Evolutionary conservation across 805 yeast species (phyloP).

Genomic region (Zygotorulaspora danielsina): DNA sequence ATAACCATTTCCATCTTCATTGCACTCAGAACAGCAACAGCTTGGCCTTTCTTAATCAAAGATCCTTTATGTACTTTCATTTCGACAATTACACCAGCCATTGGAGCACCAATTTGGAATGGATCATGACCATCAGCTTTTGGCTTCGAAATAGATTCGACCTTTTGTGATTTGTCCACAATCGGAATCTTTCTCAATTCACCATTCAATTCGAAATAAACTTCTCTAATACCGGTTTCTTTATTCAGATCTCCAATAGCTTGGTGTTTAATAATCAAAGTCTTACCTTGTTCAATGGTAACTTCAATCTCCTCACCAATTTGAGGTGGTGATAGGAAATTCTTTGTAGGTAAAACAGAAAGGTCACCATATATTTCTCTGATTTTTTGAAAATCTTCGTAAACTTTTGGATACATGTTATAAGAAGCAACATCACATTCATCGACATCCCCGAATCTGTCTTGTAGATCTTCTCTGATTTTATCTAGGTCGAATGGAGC

Average conservation of each 20-base stretch:
- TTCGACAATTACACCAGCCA: conserved; percentile 98
- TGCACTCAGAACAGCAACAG: conserved; percentile 88
- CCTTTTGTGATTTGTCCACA: conserved; percentile 79
- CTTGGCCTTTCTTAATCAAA: conserved; percentile 93
- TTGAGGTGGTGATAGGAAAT: conserved; percentile 81
- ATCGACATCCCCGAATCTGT: conserved; percentile 73
- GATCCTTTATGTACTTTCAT: conserved; percentile 84
- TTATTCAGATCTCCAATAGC: conserved; percentile 87
- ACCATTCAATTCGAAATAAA: conserved; percentile 96
- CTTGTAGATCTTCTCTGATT: conserved; percentile 66
- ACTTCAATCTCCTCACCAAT: conserved; percentile 86
- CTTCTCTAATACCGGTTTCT: conserved; percentile 90
- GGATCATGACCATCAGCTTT: conserved; percentile 88
- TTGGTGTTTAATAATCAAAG: conserved; percentile 80
- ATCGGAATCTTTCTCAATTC: conserved; percentile 94
- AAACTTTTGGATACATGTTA: conserved; percentile 97
- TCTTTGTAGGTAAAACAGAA: conserved; percentile 88
- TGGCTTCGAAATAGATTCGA: conserved; percentile 80
- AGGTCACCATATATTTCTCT: conserved; percentile 83
- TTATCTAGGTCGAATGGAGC: conserved; percentile 75
- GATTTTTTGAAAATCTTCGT: conserved; percentile 74
- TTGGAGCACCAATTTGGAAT: conserved; percentile 95
- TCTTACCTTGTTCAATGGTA: conserved; percentile 92
- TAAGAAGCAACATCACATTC: conserved; percentile 93
- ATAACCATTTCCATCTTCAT: conserved; percentile 99